A percentile compares a stretch with the other conserved stretches of the same genome.
Evolutionary conservation across 225 moss, liverwort and hornwort genomes (phyloP).

Genomic region (Sphagnum tenellum): DNA sequence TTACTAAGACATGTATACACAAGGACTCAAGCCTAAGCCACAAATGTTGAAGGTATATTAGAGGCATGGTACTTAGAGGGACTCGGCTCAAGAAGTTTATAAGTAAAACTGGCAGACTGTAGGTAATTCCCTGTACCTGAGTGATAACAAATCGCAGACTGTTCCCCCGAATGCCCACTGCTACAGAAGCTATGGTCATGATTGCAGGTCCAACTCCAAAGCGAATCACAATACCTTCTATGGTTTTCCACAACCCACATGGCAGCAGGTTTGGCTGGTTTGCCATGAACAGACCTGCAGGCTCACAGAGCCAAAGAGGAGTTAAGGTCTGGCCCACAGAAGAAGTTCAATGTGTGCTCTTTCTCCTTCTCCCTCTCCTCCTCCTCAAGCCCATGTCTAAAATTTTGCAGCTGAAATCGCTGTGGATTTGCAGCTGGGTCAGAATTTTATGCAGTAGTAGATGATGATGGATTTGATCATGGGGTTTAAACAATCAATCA

Average conservation of each 20-base stretch:
- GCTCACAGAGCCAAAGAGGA: not conserved
- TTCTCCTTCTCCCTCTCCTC: no score
- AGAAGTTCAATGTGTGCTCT: no score
- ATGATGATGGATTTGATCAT: not conserved
- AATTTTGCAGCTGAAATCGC: not conserved
- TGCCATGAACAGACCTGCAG: conserved; percentile 44
- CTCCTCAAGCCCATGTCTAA: no score
- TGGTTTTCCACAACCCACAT: conserved; percentile 28
- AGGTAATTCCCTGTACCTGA: conserved; percentile 24
- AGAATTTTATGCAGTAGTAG: not conserved
- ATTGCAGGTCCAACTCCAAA: conserved; percentile 33
- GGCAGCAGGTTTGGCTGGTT: conserved; percentile 24
- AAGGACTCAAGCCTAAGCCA: not conserved
- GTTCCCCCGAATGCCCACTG: conserved; percentile 26
- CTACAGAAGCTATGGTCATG: conserved; percentile 32
- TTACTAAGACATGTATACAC: no score
- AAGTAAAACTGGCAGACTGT: not conserved
- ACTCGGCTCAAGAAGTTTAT: not conserved
- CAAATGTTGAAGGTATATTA: not conserved
- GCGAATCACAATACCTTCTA: conserved; percentile 35
- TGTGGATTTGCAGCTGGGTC: not conserved
- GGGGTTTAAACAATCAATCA: no score
- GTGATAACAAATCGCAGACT: conserved; percentile 33
- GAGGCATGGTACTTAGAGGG: not conserved
- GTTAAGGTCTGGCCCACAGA: not conserved